Base-by-base conservation (phyloP, 2,329 filamentous ascomycete genomes). In the Fusarium sp. region DNA sequence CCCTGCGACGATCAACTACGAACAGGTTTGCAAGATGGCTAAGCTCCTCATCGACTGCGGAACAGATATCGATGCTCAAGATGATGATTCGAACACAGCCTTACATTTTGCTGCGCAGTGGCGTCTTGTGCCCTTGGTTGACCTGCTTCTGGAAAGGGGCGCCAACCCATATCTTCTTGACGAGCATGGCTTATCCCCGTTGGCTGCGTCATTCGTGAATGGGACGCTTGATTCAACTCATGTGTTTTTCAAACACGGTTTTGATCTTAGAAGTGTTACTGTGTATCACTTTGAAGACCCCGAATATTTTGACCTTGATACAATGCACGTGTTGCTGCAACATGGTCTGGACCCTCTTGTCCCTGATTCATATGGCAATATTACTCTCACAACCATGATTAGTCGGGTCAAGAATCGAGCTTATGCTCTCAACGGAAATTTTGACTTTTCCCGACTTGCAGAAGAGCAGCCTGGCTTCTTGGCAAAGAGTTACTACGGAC, bases 381-480 rank as follows among this genome's bases (percentile, higher is more conserved):
- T 68, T 11, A 46, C 67, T 8, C 25, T 69, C 7, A 46, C 58
- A 16, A 24, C 25, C 18, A 38, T 71, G 50, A 43, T 72, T 6
- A 32, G 14, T 4, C 51, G 22, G 34, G 16, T 27, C 3, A 16
- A 32, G 6, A 40, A 52, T 20, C 65, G 63, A 16, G 29, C 49
- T 2, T 63, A 52, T 16, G 59, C 49, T 14, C 40, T 76, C 10
- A 76, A 74, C 53, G 53, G 50, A 20, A 40, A 65, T 18, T 63
- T 75, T 30, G 73, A 76, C 65, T 75, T 68, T 45, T 59, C 56
- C 12, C 53, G 52, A 6, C 51, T 76, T 14, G 56, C 50, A 22
- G 40, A 64, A 18, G 59, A 71, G 20, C 57, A 64, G 10, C 72
- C 73, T 18, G 38, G 52, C 5, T 44, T 75, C 5, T 34, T 75